Evolutionary conservation across 805 yeast species (phyloP).

Genomic region (Blastobotrys chiropterorum): DNA sequence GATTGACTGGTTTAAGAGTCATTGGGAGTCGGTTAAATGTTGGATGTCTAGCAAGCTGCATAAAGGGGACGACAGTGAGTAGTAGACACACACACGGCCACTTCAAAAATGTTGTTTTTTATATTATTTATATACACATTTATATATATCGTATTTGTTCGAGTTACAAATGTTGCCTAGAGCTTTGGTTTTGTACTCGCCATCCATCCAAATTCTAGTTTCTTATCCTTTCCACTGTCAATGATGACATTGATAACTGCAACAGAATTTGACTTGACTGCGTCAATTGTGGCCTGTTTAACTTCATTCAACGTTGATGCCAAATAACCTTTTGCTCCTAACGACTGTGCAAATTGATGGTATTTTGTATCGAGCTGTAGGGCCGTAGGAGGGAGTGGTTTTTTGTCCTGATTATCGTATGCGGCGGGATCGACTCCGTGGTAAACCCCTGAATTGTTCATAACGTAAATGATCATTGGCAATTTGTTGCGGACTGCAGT

Average conservation of each 20-base stretch:
- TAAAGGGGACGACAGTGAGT: conserved; percentile 3
- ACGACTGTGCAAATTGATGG: conserved; percentile 46
- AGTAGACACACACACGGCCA: background rate
- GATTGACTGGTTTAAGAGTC: conserved; percentile 11
- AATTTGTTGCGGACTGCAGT: conserved; percentile 52
- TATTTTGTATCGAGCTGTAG: conserved; percentile 51
- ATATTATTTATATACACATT: background rate
- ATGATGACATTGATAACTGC: conserved; percentile 56
- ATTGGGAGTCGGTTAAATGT: conserved; percentile 11
- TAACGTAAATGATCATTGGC: conserved; percentile 53
- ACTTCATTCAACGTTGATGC: conserved; percentile 41
- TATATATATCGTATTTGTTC: background rate
- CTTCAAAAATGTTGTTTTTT: background rate
- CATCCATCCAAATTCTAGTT: conserved; percentile 65
- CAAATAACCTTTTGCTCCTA: conserved; percentile 52
- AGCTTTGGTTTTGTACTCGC: conserved; percentile 39
- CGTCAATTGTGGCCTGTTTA: conserved; percentile 27
- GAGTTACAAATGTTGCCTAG: conserved; percentile 9
- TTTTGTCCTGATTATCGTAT: conserved; percentile 16
- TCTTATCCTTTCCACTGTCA: conserved; percentile 48
- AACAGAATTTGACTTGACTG: conserved; percentile 33
- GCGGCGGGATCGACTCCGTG: conserved; percentile 46
- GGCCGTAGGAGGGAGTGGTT: conserved; percentile 52
- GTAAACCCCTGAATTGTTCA: conserved; percentile 70
- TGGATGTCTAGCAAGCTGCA: conserved; percentile 13